These are phyloP conservation scores for Solanum acaule DNA, from an alignment of 257 asterid species.

Conservation along the genomic window DNA sequence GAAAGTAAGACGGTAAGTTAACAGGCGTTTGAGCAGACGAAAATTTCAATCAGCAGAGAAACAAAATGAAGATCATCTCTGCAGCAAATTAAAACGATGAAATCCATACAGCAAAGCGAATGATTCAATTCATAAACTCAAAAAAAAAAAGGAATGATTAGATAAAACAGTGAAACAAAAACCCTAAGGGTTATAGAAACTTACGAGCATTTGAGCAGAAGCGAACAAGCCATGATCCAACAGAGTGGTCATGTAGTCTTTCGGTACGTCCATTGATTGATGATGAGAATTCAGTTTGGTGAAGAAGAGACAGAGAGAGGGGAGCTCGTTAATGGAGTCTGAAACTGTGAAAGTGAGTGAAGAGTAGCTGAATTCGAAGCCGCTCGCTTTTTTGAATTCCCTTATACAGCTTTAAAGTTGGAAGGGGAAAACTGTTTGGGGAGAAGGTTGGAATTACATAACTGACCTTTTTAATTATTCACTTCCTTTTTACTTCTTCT, in stretches of 20 bases:
- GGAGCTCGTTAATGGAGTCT: neutral
- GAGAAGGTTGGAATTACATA: neutral
- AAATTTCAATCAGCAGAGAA: constrained; percentile 6
- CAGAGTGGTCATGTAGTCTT: constrained; percentile 60
- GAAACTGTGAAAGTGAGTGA: neutral
- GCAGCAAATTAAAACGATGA: neutral
- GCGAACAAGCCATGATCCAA: constrained; percentile 76
- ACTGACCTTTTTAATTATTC: neutral
- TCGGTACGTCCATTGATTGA: constrained; percentile 58
- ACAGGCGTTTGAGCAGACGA: constrained; percentile 70
- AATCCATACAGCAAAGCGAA: neutral
- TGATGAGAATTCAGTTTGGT: neutral
- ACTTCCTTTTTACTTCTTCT: neutral
- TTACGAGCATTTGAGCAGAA: constrained; percentile 86
- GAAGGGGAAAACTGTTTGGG: neutral
- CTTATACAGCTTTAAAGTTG: neutral
- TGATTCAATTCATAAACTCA: neutral
- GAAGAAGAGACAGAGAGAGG: neutral
- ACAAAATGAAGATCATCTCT: neutral
- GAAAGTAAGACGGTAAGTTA: constrained; percentile 1
- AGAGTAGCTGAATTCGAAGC: neutral
- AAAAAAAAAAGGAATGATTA: neutral
- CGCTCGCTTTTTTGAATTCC: neutral
- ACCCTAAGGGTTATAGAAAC: neutral
- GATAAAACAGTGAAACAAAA: neutral